phyloP scores from a whole-genome alignment of 768 basidiomycete genomes.

The Naganishia onofrii region DNA sequence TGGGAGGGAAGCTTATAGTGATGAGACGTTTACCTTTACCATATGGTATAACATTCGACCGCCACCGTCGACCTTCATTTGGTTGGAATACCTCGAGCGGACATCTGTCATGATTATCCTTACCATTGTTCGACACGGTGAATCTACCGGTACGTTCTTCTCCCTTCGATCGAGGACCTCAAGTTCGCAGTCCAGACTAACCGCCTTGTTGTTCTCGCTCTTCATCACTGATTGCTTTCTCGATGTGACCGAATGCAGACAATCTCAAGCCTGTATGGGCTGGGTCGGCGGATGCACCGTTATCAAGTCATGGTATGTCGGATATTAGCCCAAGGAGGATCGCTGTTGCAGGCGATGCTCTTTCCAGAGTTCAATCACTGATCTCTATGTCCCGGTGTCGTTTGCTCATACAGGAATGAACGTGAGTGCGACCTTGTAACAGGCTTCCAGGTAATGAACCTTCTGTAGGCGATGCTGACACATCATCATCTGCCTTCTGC shows the following conservation, averaged over 20 bases:
- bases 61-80: neutral
- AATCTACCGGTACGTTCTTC: slow-evolving; percentile 45
- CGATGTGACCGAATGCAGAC: slow-evolving; percentile 33
- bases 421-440: slow-evolving; percentile 29
- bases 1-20: neutral
- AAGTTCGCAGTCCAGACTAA: neutral
- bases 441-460: too few relatives aligned
- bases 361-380: neutral
- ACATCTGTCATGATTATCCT: slow-evolving; percentile 31
- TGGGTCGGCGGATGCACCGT: slow-evolving; percentile 51
- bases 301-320: slow-evolving; percentile 50
- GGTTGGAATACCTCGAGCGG: neutral
- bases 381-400: neutral
- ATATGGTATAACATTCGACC: neutral
- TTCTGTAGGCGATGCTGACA: too few relatives aligned
- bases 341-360: neutral
- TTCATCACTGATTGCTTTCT: neutral
- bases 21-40: neutral
- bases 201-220: neutral
- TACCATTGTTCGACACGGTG: slow-evolving; percentile 45
- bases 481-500: too few relatives aligned
- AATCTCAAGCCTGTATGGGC: slow-evolving; percentile 49
- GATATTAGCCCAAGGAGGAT: neutral
- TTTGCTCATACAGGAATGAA: slow-evolving; percentile 43
- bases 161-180: neutral